Evolutionary conservation across 2,329 filamentous ascomycete species (phyloP).

Genomic region (Helotiales sp.): DNA sequence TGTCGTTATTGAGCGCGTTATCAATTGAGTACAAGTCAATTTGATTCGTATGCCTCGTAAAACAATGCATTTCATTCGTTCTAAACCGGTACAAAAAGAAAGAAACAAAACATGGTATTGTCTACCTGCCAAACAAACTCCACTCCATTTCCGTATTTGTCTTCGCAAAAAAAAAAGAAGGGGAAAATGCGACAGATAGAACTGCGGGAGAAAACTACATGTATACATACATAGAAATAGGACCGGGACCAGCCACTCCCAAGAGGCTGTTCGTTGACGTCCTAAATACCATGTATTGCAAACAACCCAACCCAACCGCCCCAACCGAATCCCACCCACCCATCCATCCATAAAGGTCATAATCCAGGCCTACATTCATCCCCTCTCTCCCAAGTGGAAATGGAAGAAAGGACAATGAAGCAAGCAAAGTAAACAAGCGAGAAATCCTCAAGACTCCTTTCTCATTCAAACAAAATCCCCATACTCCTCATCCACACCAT

Average conservation of each 20-base stretch:
- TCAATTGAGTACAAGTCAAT: too few species aligned
- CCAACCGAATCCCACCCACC: background rate
- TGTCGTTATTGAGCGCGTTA: background rate
- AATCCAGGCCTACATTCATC: background rate
- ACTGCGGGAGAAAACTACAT: background rate
- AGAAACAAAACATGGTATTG: background rate
- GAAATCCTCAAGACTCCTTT: constrained; percentile 20
- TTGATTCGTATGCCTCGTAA: too few species aligned
- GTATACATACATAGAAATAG: background rate
- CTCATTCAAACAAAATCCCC: constrained; percentile 20
- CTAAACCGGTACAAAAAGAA: background rate
- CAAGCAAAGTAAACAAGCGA: background rate
- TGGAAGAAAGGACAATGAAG: background rate
- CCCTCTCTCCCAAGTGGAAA: background rate
- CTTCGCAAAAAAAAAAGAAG: background rate
- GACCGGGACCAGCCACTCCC: constrained; percentile 6
- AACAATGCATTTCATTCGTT: background rate
- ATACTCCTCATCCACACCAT: constrained; percentile 22
- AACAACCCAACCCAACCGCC: too few species aligned
- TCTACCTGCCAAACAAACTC: background rate
- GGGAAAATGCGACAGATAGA: too few species aligned
- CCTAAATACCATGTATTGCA: background rate
- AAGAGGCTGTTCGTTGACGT: constrained; percentile 4
- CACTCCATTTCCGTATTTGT: background rate
- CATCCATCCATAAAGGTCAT: constrained; percentile 1